Percentiles rank a stretch among this genome's conserved stretches.
phyloP scores from a whole-genome alignment of 2,329 filamentous ascomycete genomes.

The Apiospora aurea region DNA sequence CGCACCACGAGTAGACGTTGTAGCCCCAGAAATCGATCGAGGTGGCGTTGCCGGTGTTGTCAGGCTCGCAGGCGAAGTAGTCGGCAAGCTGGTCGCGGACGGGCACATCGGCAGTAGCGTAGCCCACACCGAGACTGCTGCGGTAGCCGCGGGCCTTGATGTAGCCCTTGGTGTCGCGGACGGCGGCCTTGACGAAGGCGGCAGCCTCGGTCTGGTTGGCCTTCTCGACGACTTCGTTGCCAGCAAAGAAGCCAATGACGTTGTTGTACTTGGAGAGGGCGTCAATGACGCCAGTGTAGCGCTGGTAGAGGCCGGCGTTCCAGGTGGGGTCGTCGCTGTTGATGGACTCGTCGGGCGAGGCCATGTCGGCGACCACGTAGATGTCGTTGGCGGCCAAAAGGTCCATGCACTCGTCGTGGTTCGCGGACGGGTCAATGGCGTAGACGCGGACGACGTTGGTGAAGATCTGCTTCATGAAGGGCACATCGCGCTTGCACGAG shows the following conservation, averaged over 20 bases:
- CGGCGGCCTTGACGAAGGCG: slow-evolving; percentile 96
- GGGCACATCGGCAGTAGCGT: slow-evolving; percentile 88
- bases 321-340: slow-evolving; percentile 81
- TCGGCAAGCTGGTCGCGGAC: slow-evolving; percentile 84
- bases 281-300: slow-evolving; percentile 87
- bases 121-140: slow-evolving; percentile 81
- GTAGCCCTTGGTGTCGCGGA: slow-evolving; percentile 94
- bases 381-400: slow-evolving; percentile 85
- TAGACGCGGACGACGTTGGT: slow-evolving; percentile 97
- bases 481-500: slow-evolving; percentile 84
- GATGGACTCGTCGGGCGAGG: slow-evolving; percentile 83
- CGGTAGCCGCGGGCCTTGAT: slow-evolving; percentile 83
- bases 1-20: slow-evolving; percentile 99
- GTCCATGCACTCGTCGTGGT: slow-evolving; percentile 87
- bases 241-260: slow-evolving; percentile 96
- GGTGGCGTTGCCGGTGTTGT: slow-evolving; percentile 46
- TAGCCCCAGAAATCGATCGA: slow-evolving; percentile 98
- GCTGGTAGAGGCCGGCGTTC: slow-evolving; percentile 78
- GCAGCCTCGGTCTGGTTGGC: slow-evolving; percentile 88
- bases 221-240: slow-evolving; percentile 95
- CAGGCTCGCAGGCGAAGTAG: slow-evolving; percentile 92
- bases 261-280: slow-evolving; percentile 84
- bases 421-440: slow-evolving; percentile 79
- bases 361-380: slow-evolving; percentile 92
- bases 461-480: slow-evolving; percentile 76